Evolutionary conservation across 2,329 filamentous ascomycete species (phyloP).

Genomic region (Aspergillus aculeatinus): DNA sequence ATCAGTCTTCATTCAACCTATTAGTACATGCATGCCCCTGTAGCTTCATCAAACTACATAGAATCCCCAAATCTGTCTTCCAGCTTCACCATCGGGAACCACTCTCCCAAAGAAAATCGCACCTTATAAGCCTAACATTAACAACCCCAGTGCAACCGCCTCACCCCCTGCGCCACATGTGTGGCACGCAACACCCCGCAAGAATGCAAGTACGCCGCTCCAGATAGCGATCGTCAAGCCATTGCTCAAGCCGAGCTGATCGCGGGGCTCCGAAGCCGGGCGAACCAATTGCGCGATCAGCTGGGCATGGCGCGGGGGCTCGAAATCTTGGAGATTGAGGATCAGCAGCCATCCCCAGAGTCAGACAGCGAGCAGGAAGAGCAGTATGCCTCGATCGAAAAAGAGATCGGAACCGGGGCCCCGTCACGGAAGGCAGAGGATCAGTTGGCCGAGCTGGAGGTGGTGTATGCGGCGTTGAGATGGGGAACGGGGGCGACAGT

Average conservation of each 20-base stretch:
- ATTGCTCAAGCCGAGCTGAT: conserved; percentile 20
- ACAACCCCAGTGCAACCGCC: conserved; percentile 17
- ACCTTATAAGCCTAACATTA: neutral
- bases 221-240: conserved; percentile 18
- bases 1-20: no score
- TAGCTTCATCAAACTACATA: neutral
- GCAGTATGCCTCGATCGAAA: neutral
- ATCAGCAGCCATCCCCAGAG: neutral
- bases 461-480: conserved; percentile 13
- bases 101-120: neutral
- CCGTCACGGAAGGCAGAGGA: conserved; percentile 1
- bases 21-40: no score
- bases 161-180: conserved; percentile 19
- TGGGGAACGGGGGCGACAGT: conserved; percentile 11
- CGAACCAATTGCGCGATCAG: conserved; percentile 9
- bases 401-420: neutral
- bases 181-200: conserved; percentile 11
- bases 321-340: neutral
- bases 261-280: conserved; percentile 12
- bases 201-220: conserved; percentile 19
- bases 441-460: conserved; percentile 12
- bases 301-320: neutral
- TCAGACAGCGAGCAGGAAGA: neutral
- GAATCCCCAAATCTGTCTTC: neutral
- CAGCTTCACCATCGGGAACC: neutral